These are phyloP conservation scores for Candida labiduridarum DNA, from an alignment of 1,139 yeast genomes.

Conservation along the genomic window DNA sequence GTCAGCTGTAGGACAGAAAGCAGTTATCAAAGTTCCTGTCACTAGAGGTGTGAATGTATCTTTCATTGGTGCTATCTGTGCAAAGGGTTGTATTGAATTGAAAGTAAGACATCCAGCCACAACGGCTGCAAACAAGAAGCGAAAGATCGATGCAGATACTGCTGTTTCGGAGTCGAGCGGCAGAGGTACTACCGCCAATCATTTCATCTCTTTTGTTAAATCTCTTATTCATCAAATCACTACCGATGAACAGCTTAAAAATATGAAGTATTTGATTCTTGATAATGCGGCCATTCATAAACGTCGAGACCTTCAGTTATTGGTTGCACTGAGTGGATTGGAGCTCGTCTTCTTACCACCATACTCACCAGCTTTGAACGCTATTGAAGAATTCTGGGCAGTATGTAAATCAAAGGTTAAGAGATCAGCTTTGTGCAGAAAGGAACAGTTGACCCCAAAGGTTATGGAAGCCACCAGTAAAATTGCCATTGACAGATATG, in stretches of 20 bases:
- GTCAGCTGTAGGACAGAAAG: no score
- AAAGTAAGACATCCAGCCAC: slow-evolving; percentile 2
- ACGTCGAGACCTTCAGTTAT: slow-evolving; percentile 7
- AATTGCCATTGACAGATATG: slow-evolving; percentile 2
- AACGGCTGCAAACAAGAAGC: slow-evolving; percentile 1
- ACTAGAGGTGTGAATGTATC: slow-evolving; percentile 13
- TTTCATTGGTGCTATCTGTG: slow-evolving; percentile 15
- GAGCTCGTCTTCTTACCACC: slow-evolving; percentile 10
- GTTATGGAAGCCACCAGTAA: neutral
- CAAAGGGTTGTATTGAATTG: slow-evolving; percentile 10
- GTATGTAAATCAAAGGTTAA: slow-evolving; percentile 8
- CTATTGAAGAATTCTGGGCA: slow-evolving; percentile 10
- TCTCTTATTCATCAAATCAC: slow-evolving; percentile 2
- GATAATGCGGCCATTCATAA: no score
- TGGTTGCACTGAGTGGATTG: slow-evolving; percentile 7
- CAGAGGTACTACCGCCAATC: slow-evolving; percentile 5
- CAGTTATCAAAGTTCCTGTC: no score
- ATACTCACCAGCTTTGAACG: slow-evolving; percentile 8
- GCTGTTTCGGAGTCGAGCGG: neutral
- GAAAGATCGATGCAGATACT: neutral
- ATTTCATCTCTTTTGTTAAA: slow-evolving; percentile 5
- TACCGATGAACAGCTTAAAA: neutral
- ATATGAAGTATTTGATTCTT: slow-evolving; percentile 6
- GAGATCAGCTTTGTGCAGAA: slow-evolving; percentile 1
- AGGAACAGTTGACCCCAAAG: slow-evolving; percentile 5